Conservation (phyloP, 192 early-diverging fungal species). For the Pecoramyces ruminantium region DNA sequence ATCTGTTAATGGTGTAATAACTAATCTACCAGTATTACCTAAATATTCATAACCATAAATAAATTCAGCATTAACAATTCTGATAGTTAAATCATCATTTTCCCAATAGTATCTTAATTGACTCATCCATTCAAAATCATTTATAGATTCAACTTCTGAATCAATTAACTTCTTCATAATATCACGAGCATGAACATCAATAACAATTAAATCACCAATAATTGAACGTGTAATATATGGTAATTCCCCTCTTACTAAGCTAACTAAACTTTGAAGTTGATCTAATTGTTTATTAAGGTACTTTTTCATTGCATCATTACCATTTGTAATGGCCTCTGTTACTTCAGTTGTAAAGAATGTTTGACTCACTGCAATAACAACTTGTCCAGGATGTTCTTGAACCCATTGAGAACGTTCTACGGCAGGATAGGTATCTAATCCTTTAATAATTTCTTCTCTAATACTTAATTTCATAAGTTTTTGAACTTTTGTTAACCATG, state of each 20-base stretch:
- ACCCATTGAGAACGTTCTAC: conserved; percentile 31
- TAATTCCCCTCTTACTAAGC: conserved; percentile 34
- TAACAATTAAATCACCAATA: conserved; percentile 40
- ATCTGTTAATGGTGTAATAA: conserved; percentile 42
- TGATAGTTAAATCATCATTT: conserved; percentile 32
- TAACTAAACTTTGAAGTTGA: conserved; percentile 34
- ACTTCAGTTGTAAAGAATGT: conserved; percentile 45
- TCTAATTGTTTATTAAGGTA: conserved; percentile 16
- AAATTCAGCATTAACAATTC: conserved; percentile 46
- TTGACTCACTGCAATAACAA: conserved; percentile 26
- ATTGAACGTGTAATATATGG: conserved; percentile 29
- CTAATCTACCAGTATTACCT: conserved; percentile 37
- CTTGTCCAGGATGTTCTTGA: conserved; percentile 36
- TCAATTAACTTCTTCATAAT: conserved; percentile 38
- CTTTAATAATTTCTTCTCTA: conserved; percentile 35
- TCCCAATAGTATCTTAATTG: conserved; percentile 47
- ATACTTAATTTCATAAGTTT: conserved; percentile 35
- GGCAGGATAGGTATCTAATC: conserved; percentile 16
- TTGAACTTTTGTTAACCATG: conserved; percentile 35
- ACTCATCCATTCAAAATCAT: conserved; percentile 48
- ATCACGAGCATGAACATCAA: conserved; percentile 42
- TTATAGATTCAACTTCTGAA: conserved; percentile 22
- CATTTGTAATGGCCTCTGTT: conserved; percentile 27
- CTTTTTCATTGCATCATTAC: conserved; percentile 15
- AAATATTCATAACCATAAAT: conserved; percentile 39